A percentile compares a stretch with the other conserved stretches of the same genome.
Evolutionary conservation across 768 basidiomycete genomes (phyloP).

Genomic region (Trametes sanguinea): DNA sequence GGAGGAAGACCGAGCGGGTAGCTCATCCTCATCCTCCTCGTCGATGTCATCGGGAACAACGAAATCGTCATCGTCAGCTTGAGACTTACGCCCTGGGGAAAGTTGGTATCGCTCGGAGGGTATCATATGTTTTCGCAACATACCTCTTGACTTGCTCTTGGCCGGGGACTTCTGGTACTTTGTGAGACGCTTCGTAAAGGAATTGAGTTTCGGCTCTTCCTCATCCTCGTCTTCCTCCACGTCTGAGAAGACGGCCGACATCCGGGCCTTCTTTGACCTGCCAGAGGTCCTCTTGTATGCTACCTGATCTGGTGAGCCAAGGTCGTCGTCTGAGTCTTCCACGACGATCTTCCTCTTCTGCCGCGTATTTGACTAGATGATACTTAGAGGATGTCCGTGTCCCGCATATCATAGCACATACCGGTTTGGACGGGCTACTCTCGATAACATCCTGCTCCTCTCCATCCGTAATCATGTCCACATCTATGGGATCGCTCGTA

Average conservation of each 20-base stretch:
- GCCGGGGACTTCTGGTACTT: conserved; percentile 65
- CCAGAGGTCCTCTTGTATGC: conserved; percentile 35
- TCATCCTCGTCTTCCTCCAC: conserved; percentile 51
- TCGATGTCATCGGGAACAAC: conserved; percentile 69
- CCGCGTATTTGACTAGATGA: conserved; percentile 1
- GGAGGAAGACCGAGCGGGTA: conserved; percentile 47
- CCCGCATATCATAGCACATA: conserved; percentile 4
- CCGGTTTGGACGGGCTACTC: conserved; percentile 19
- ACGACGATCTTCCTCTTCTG: conserved; percentile 61
- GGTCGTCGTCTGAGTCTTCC: conserved; percentile 74
- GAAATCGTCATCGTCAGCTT: conserved; percentile 71
- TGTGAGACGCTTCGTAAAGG: conserved; percentile 61
- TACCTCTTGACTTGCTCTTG: conserved; percentile 48
- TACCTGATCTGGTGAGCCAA: conserved; percentile 11
- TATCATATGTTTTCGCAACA: conserved; percentile 9
- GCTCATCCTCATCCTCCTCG: conserved; percentile 41
- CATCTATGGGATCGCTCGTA: conserved; percentile 75
- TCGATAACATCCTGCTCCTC: conserved; percentile 39
- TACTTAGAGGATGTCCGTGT: background rate
- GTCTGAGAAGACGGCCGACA: conserved; percentile 48
- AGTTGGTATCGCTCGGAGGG: no score
- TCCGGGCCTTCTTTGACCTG: conserved; percentile 61
- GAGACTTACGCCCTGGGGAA: conserved; percentile 42
- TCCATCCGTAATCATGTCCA: conserved; percentile 65
- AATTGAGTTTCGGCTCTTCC: conserved; percentile 35